These are phyloP conservation scores for Vitis hybrid DNA, from an alignment of 177 flowering plant species.

Conservation along the genomic window DNA sequence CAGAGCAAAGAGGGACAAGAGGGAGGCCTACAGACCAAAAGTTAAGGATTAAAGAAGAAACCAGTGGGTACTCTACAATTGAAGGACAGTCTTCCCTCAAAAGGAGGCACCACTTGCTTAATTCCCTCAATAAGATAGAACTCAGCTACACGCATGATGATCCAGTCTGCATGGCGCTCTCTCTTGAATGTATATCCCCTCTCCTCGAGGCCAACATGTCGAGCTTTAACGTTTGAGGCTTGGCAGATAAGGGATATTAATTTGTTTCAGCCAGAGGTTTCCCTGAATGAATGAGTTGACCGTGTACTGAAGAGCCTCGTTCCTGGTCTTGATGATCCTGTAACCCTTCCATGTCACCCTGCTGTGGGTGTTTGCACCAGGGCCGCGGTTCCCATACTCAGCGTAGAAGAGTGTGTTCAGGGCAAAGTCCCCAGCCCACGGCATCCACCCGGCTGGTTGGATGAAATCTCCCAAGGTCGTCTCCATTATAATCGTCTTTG, in stretches of 20 bases:
- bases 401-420: constrained; percentile 31
- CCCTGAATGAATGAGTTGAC: constrained; percentile 26
- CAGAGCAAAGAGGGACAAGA: too few relatives aligned
- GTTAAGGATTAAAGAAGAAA: too few relatives aligned
- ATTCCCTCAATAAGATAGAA: too few relatives aligned
- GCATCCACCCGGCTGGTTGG: constrained; percentile 44
- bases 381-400: constrained; percentile 56
- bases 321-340: constrained; percentile 25
- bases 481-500: constrained; percentile 57
- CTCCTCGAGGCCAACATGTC: too few relatives aligned
- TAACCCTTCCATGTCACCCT: constrained; percentile 46
- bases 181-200: too few relatives aligned
- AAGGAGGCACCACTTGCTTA: too few relatives aligned
- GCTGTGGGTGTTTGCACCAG: constrained; percentile 31
- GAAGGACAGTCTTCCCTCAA: too few relatives aligned
- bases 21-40: too few relatives aligned
- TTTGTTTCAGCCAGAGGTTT: constrained; percentile 26
- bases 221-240: constrained; percentile 13
- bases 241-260: constrained; percentile 19
- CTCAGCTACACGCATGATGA: too few relatives aligned
- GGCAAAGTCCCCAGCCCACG: constrained; percentile 34
- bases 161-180: too few relatives aligned
- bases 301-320: constrained; percentile 35
- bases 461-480: constrained; percentile 36
- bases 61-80: too few relatives aligned